Evolutionary conservation across 192 early-diverging fungal genomes (phyloP).

Genomic region (Linnemannia hyalina): DNA sequence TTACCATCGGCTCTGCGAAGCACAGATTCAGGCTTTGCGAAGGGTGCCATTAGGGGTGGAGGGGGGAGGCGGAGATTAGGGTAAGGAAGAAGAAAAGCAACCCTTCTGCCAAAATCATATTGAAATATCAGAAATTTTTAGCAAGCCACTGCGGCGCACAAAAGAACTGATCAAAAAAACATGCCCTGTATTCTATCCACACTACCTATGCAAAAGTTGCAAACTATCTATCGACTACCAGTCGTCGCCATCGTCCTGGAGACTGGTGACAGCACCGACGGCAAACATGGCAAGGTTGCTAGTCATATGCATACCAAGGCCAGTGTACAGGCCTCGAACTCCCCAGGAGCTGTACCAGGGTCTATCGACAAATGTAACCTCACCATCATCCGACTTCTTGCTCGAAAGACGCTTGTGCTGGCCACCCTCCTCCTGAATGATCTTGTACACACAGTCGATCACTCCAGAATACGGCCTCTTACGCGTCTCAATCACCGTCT

Average conservation of each 20-base stretch:
- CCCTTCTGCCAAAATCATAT: not conserved
- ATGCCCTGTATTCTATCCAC: not conserved
- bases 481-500: slow-evolving; percentile 74
- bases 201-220: too few relatives aligned
- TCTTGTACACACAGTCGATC: slow-evolving; percentile 73
- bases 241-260: slow-evolving; percentile 62
- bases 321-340: slow-evolving; percentile 77
- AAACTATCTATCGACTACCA: slow-evolving; percentile 18
- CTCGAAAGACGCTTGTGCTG: slow-evolving; percentile 31
- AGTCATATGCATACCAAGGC: slow-evolving; percentile 74
- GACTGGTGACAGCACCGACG: slow-evolving; percentile 67
- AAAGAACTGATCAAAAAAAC: not conserved
- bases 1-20: slow-evolving; percentile 60
- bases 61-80: slow-evolving; percentile 21
- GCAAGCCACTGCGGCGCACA: not conserved
- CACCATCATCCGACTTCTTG: slow-evolving; percentile 7
- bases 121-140: slow-evolving; percentile 3
- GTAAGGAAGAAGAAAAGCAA: slow-evolving; percentile 18
- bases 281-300: slow-evolving; percentile 72
- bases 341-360: slow-evolving; percentile 66
- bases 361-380: slow-evolving; percentile 3
- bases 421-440: slow-evolving; percentile 83
- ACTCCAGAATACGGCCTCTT: slow-evolving; percentile 82
- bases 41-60: slow-evolving; percentile 51
- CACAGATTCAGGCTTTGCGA: slow-evolving; percentile 58